Evolutionary conservation across 176 grass and related monocot genomes (phyloP).

Genomic region (Carex scoparia): DNA sequence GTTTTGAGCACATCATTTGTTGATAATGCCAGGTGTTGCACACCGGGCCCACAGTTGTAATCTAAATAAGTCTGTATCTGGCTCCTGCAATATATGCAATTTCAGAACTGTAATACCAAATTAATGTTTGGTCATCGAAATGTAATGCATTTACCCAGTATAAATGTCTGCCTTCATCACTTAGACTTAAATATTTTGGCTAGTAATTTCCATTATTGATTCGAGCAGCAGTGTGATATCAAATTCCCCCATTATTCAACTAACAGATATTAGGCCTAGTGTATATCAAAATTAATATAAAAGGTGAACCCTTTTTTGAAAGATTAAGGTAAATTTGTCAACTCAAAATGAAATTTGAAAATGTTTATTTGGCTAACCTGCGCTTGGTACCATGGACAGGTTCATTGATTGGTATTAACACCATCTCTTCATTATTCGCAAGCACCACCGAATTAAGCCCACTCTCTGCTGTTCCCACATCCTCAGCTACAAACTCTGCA

Average conservation of each 20-base stretch:
- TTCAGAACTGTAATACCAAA: not conserved
- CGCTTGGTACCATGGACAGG: conserved; percentile 95
- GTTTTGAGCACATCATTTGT: conserved; percentile 62
- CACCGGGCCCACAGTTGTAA: conserved; percentile 74
- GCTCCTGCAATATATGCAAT: conserved; percentile 37
- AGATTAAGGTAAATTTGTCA: not conserved
- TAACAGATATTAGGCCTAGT: not conserved
- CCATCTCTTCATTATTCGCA: conserved; percentile 77
- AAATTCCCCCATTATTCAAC: not conserved
- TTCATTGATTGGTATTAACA: conserved; percentile 80
- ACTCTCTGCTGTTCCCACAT: conserved; percentile 86
- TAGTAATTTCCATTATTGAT: not conserved
- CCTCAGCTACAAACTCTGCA: conserved; percentile 88
- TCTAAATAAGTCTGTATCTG: conserved; percentile 96
- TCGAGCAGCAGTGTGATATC: not conserved
- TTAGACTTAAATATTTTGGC: not conserved
- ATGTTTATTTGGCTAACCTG: not conserved
- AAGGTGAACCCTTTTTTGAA: not conserved
- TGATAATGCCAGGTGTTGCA: conserved; percentile 93
- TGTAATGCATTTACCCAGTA: not conserved
- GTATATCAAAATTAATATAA: not conserved
- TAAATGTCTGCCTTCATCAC: not conserved
- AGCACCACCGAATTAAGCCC: conserved; percentile 93
- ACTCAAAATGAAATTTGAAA: not conserved
- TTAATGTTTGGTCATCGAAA: not conserved